phyloP scores from a whole-genome alignment of 2,329 filamentous ascomycete genomes.

The Neofusicoccum cordaticola region DNA sequence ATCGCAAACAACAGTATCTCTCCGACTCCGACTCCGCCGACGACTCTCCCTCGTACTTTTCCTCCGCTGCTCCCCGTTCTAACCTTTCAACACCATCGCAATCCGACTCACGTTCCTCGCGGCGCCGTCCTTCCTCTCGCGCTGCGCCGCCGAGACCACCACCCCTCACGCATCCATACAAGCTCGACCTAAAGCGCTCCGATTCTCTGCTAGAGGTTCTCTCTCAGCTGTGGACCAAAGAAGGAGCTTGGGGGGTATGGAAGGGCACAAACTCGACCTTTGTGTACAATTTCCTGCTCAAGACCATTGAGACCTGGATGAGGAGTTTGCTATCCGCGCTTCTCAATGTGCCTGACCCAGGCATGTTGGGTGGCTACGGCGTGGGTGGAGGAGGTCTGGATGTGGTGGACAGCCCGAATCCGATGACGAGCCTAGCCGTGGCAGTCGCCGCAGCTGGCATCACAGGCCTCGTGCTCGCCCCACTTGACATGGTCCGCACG shows the following conservation, averaged over 20 bases:
- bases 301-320: conserved; percentile 88
- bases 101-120: conserved; percentile 38
- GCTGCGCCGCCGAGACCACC: conserved; percentile 23
- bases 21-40: conserved; percentile 74
- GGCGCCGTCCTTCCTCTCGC: conserved; percentile 16
- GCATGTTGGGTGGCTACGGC: conserved; percentile 47
- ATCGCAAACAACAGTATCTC: conserved; percentile 32
- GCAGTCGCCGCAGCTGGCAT: conserved; percentile 62
- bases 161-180: conserved; percentile 49
- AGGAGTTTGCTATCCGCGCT: conserved; percentile 86
- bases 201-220: conserved; percentile 85
- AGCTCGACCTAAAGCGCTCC: conserved; percentile 67
- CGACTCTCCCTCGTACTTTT: conserved; percentile 72
- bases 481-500: conserved; percentile 86
- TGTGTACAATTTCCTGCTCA: conserved; percentile 81
- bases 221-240: conserved; percentile 82
- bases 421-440: conserved; percentile 76
- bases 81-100: conserved; percentile 30
- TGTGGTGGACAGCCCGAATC: conserved; percentile 76
- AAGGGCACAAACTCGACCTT: conserved; percentile 91
- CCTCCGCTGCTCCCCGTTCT: conserved; percentile 60
- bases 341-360: conserved; percentile 83
- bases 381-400: conserved; percentile 65
- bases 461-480: conserved; percentile 78
- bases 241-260: conserved; percentile 90